Evolutionary conservation across 257 asterid genomes (phyloP).

Genomic region (Penstemon davidsonii): DNA sequence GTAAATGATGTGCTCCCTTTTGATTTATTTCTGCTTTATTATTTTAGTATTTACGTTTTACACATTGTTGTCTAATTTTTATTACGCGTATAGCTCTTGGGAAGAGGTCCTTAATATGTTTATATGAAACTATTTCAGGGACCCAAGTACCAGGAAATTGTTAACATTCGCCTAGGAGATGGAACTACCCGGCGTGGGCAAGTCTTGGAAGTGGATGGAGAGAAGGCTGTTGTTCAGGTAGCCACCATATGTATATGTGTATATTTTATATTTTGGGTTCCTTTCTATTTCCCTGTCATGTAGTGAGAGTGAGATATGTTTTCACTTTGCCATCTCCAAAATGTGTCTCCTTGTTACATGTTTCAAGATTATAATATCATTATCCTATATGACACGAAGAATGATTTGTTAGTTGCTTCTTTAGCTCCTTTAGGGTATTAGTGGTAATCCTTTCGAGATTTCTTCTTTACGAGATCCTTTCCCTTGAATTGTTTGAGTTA

Average conservation of each 20-base stretch:
- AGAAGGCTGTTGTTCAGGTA: conserved; percentile 99
- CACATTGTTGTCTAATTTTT: conserved; percentile 13
- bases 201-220: conserved; percentile 96
- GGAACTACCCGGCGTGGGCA: conserved; percentile 98
- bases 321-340: no score
- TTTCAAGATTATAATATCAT: conserved; percentile 10
- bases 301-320: not conserved
- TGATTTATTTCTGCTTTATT: conserved; percentile 17
- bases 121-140: conserved; percentile 59
- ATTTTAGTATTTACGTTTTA: conserved; percentile 21
- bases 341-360: not conserved
- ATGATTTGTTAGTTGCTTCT: not conserved
- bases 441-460: conserved; percentile 1
- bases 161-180: conserved; percentile 94
- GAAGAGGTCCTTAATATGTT: conserved; percentile 20
- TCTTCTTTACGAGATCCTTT: conserved; percentile 5
- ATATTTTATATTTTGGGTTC: not conserved
- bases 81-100: conserved; percentile 6
- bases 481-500: not conserved
- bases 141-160: conserved; percentile 96
- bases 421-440: conserved; percentile 13
- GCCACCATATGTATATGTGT: conserved; percentile 15
- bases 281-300: not conserved
- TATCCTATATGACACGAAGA: not conserved
- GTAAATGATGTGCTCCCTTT: conserved; percentile 35